Conservation (phyloP, 805 yeast species). For the Isabelozyma gotoi region DNA sequence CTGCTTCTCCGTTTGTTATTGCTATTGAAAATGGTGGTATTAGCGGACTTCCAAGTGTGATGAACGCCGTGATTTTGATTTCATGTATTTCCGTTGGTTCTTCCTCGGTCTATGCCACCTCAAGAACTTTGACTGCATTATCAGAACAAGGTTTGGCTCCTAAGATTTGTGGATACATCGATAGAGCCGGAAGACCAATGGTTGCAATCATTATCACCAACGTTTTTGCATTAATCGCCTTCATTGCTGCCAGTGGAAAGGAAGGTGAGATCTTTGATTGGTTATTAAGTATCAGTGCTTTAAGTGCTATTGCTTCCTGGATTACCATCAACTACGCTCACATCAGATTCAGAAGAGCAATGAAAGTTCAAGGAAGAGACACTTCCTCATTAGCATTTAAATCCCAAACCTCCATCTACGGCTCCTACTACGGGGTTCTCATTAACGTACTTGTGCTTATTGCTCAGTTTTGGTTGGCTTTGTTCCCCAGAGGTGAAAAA, state of each 20-base stretch:
- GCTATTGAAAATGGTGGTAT: conserved; percentile 69
- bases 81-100: conserved; percentile 74
- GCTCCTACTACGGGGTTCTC: conserved; percentile 32
- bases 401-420: conserved; percentile 37
- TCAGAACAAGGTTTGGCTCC: conserved; percentile 70
- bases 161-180: conserved; percentile 61
- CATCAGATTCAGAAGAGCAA: conserved; percentile 39
- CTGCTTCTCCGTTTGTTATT: conserved; percentile 75
- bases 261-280: conserved; percentile 41
- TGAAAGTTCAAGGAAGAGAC: conserved; percentile 30
- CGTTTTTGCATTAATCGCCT: conserved; percentile 56
- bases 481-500: conserved; percentile 36
- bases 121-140: conserved; percentile 66
- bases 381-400: conserved; percentile 35
- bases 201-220: conserved; percentile 60
- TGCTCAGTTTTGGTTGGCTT: conserved; percentile 44
- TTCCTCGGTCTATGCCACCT: conserved; percentile 67
- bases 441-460: conserved; percentile 36
- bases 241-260: conserved; percentile 43
- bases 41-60: conserved; percentile 62
- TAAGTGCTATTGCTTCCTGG: conserved; percentile 44
- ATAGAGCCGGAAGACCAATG: conserved; percentile 75
- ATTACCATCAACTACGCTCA: conserved; percentile 39
- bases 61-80: conserved; percentile 69
- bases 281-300: conserved; percentile 41